These are phyloP conservation scores for Parsonsia alboflavescens DNA, from an alignment of 257 asterid genomes.

Conservation along the genomic window DNA sequence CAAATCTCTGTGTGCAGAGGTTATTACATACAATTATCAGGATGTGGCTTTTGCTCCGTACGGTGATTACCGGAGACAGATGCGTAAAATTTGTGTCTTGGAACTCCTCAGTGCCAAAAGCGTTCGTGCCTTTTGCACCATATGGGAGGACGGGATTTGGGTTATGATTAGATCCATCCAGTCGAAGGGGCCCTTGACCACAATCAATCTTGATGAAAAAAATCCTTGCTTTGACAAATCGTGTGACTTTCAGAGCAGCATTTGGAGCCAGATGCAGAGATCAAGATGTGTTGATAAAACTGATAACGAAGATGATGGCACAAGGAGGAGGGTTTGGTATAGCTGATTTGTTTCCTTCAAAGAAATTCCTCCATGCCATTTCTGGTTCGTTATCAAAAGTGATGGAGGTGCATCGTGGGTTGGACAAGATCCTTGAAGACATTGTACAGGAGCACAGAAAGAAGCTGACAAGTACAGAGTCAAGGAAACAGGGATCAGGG, in stretches of 20 bases:
- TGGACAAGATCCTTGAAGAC: slow-evolving; percentile 12
- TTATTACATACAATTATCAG: slow-evolving; percentile 9
- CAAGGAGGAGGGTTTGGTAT: slow-evolving; percentile 9
- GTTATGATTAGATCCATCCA: slow-evolving; percentile 2
- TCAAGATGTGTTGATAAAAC: slow-evolving; percentile 10
- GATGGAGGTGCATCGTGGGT: neutral
- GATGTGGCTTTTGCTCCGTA: slow-evolving; percentile 25
- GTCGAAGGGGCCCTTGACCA: neutral
- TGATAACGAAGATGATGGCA: neutral
- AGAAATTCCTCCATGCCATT: slow-evolving; percentile 12
- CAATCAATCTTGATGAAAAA: slow-evolving; percentile 10
- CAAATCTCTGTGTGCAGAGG: neutral
- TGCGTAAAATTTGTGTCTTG: slow-evolving; percentile 16
- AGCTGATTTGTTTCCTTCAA: slow-evolving; percentile 25
- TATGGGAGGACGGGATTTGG: slow-evolving; percentile 20
- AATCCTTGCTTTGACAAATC: slow-evolving; percentile 7
- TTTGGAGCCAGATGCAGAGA: slow-evolving; percentile 22
- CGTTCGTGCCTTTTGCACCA: slow-evolving; percentile 7
- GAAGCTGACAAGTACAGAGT: neutral
- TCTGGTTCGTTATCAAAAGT: slow-evolving; percentile 16
- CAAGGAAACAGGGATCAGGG: neutral
- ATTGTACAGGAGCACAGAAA: slow-evolving; percentile 17
- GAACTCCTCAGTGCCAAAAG: slow-evolving; percentile 20
- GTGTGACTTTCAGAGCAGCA: slow-evolving; percentile 12
- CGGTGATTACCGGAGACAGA: slow-evolving; percentile 28